A percentile compares a stretch with the other conserved stretches of the same genome.
These are phyloP conservation scores for Phialocephala subalpina DNA, from an alignment of 2,329 filamentous ascomycete species.

Conservation along the genomic window DNA sequence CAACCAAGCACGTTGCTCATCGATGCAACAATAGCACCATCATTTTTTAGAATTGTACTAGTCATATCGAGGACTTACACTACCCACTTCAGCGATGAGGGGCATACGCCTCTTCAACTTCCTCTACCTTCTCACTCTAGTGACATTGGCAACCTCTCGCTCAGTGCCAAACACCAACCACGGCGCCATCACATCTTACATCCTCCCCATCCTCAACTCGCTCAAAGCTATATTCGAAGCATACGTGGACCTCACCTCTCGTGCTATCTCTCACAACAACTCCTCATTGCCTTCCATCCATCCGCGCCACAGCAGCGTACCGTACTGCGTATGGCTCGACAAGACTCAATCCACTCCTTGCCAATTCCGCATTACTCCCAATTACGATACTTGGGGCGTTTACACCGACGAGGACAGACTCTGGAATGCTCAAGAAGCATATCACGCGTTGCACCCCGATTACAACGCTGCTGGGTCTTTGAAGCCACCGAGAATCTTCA, in stretches of 20 bases:
- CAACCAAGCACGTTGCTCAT: too few species aligned
- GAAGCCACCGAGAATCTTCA: too few species aligned
- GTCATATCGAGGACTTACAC: neutral
- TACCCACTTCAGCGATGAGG: neutral
- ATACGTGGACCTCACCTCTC: neutral
- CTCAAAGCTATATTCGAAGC: neutral
- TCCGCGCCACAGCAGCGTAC: too few species aligned
- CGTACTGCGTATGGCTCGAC: neutral
- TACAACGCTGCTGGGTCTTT: too few species aligned
- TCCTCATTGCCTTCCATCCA: too few species aligned
- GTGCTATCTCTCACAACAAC: too few species aligned
- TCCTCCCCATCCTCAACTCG: slow-evolving; percentile 1
- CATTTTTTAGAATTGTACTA: neutral
- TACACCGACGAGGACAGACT: neutral
- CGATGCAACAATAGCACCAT: neutral
- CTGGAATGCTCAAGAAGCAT: neutral
- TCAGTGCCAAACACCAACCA: neutral
- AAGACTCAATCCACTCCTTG: neutral
- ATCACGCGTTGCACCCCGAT: too few species aligned
- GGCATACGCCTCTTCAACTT: neutral
- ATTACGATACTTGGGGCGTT: neutral
- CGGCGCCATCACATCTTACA: neutral
- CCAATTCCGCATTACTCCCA: too few species aligned
- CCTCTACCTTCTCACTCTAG: neutral
- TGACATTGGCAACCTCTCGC: neutral